These are phyloP conservation scores for Erodium moschatum DNA, from an alignment of 441 rosid species.

Conservation along the genomic window DNA sequence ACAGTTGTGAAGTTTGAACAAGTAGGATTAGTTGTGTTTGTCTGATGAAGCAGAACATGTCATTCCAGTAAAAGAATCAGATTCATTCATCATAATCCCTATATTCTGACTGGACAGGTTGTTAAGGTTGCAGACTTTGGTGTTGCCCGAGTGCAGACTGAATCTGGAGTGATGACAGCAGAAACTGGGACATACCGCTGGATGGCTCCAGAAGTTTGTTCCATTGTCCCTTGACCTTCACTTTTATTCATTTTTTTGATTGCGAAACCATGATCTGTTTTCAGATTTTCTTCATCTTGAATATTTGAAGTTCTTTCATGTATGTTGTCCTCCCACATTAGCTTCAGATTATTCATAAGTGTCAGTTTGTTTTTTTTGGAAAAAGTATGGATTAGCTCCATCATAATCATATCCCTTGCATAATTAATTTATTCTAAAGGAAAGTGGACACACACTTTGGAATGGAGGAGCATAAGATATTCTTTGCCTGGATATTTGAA, in stretches of 20 bases:
- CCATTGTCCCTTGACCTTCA: slow-evolving; percentile 7
- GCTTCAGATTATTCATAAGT: too few species aligned
- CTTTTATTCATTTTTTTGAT: slow-evolving; percentile 6
- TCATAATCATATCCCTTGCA: too few species aligned
- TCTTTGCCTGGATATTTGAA: too few species aligned
- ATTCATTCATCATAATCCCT: slow-evolving; percentile 10
- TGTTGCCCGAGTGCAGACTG: slow-evolving; percentile 60
- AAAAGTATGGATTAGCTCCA: too few species aligned
- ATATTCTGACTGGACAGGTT: slow-evolving; percentile 34
- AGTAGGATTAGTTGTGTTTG: neutral
- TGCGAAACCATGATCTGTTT: too few species aligned
- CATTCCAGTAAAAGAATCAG: neutral
- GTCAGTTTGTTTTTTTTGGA: too few species aligned
- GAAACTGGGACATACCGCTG: slow-evolving; percentile 79
- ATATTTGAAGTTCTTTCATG: neutral
- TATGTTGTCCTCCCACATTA: too few species aligned
- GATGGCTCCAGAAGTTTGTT: slow-evolving; percentile 70
- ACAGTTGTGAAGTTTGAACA: too few species aligned
- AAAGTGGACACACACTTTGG: too few species aligned
- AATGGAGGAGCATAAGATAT: too few species aligned
- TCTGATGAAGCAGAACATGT: neutral
- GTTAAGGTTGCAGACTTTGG: slow-evolving; percentile 77
- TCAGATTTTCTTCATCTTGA: slow-evolving; percentile 8
- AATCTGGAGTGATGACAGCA: slow-evolving; percentile 69
- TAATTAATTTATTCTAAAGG: too few species aligned